Conservation (phyloP, 1,284 basidiomycete species). For the Fomitiporia mediterranea region DNA sequence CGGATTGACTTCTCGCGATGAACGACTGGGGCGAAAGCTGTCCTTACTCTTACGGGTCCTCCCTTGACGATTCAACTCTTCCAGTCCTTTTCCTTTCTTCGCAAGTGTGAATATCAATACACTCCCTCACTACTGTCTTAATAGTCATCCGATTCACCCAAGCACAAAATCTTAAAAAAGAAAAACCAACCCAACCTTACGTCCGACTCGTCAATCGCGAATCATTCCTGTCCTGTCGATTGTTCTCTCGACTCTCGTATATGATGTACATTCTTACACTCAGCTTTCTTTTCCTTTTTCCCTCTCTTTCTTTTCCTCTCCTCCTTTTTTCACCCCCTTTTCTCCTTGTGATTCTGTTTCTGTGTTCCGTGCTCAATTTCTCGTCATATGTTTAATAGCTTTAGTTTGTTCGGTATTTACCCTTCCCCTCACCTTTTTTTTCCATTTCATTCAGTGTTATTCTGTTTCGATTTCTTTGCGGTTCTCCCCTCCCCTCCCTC, state of each 20-base stretch:
- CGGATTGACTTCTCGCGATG: constrained; percentile 43
- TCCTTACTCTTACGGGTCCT: too few relatives aligned
- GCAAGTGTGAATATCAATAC: too few relatives aligned
- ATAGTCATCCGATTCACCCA: not conserved
- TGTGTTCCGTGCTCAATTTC: too few relatives aligned
- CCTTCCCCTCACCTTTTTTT: not conserved
- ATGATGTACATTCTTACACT: too few relatives aligned
- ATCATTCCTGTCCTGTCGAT: too few relatives aligned
- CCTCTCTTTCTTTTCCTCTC: not conserved
- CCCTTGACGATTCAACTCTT: not conserved
- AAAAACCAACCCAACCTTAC: too few relatives aligned
- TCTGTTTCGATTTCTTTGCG: constrained; percentile 5
- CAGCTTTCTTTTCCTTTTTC: not conserved
- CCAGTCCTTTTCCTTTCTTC: not conserved
- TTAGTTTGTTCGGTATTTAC: not conserved
- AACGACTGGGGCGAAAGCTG: constrained; percentile 4
- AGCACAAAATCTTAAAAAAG: too few relatives aligned
- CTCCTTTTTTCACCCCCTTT: not conserved
- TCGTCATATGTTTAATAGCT: not conserved
- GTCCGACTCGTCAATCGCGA: too few relatives aligned
- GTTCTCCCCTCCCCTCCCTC: too few relatives aligned
- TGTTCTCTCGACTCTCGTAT: too few relatives aligned
- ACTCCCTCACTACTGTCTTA: not conserved
- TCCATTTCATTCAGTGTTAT: not conserved
- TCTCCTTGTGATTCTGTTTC: not conserved